Evolutionary conservation across 2,329 filamentous ascomycete species (phyloP), one percentile per base, ranked within the genome.

Genomic region (Paracamarosporium sp.): DNA sequence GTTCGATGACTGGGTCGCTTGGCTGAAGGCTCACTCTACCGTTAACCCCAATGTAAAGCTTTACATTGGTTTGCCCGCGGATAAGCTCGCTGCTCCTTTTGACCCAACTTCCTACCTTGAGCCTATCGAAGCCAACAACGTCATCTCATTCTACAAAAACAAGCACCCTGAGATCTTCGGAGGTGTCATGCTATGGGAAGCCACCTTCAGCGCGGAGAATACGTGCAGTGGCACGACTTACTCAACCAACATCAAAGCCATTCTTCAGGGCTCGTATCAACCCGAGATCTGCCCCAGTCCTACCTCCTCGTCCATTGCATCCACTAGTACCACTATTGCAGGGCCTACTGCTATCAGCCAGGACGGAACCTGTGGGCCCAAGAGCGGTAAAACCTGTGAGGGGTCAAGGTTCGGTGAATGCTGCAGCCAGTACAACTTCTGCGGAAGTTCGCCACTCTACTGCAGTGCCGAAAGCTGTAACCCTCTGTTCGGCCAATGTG

Each of bases 131-230:
- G 83, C 80, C 2, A 70, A 79, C 52, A 64, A 67, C 2, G 62
- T 87, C 51, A 71, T 86, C 24, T 78, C 77, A 59, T 67, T 67
- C 33, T 69, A 70, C 61, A 45, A 61, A 41, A 41, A 30, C 15
- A 67, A 75, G 22, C 76, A 78, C 57, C 71, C 76, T 1, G 55
- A 74, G 22, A 73, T 71, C 1, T 87, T 87, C 61, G 85, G 84
- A 38, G 86, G 86, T 73, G 76, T 86, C 38, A 87, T 87, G 85
- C 69, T 87, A 5, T 87, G 83, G 83, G 84, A 86, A 51, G 82
- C 83, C 5, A 83, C 81, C 1, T 76, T 77, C 11, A 79, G 80
- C n/a, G 70, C 77, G 12, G 73, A 74, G 51, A 85, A 85, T 65
- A 54, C 71, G 13, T 75, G 80, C 53, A 76, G 80, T 53, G 78